phyloP scores from a whole-genome alignment of 176 grass and related monocot species.

The Avena eriantha region DNA sequence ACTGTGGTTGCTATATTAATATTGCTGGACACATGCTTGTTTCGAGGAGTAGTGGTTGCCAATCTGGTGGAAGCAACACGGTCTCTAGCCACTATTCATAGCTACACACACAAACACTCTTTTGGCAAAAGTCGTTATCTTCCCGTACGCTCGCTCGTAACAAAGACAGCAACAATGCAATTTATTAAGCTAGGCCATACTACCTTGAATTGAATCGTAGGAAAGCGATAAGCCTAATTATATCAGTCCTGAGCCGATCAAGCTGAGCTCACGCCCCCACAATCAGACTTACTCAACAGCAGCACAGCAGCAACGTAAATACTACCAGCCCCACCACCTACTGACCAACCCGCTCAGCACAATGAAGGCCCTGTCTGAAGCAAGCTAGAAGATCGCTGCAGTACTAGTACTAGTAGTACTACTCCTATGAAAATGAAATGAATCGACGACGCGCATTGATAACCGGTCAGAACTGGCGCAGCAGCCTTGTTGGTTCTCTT shows the following conservation, averaged over 20 bases:
- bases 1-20: too few species aligned
- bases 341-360: not conserved
- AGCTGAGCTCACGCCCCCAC: not conserved
- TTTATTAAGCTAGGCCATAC: not conserved
- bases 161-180: not conserved
- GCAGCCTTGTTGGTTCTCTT: not conserved
- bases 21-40: too few species aligned
- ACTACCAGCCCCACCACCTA: not conserved
- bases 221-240: not conserved
- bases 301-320: slow-evolving; percentile 22
- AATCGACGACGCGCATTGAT: not conserved
- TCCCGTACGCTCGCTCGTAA: not conserved
- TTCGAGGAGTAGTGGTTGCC: not conserved
- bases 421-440: slow-evolving; percentile 9
- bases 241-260: not conserved
- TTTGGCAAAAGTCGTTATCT: not conserved
- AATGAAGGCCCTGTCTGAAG: not conserved
- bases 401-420: not conserved
- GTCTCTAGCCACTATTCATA: not conserved
- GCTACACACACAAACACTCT: not conserved
- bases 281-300: not conserved
- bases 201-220: not conserved
- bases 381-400: not conserved
- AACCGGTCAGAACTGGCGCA: not conserved
- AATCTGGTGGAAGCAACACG: not conserved